These are phyloP conservation scores for Fraxinus nigra DNA, from an alignment of 305 asterid genomes.

Conservation along the genomic window DNA sequence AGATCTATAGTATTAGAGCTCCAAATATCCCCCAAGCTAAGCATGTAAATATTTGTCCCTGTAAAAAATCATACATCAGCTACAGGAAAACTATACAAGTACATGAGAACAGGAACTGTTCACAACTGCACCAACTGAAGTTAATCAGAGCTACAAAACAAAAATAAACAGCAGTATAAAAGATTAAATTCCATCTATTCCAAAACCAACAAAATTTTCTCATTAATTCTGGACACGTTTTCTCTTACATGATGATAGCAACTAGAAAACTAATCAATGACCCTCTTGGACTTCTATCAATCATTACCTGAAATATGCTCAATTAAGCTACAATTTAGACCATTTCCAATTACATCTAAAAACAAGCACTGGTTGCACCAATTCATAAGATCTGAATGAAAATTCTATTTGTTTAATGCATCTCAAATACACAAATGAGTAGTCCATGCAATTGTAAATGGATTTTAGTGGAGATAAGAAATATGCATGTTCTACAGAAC, in stretches of 20 bases:
- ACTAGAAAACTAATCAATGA: neutral
- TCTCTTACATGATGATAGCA: neutral
- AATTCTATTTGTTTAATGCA: neutral
- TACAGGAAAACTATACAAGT: neutral
- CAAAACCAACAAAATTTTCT: neutral
- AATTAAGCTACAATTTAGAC: neutral
- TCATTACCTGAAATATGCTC: neutral
- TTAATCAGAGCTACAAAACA: neutral
- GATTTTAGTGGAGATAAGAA: neutral
- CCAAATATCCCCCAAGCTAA: slow-evolving; percentile 85
- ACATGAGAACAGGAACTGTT: neutral
- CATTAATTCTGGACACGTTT: neutral
- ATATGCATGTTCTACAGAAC: neutral
- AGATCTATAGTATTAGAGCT: slow-evolving; percentile 88
- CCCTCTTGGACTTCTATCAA: neutral
- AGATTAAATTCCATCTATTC: neutral
- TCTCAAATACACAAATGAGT: neutral
- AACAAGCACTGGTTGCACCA: neutral
- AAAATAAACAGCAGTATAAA: neutral
- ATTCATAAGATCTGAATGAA: neutral
- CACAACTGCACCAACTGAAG: neutral
- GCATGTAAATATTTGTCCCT: slow-evolving; percentile 82
- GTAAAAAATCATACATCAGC: slow-evolving; percentile 26
- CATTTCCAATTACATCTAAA: neutral
- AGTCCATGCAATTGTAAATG: neutral